phyloP scores from a whole-genome alignment of 495 filamentous ascomycete genomes.

The Penicillium angulare region DNA sequence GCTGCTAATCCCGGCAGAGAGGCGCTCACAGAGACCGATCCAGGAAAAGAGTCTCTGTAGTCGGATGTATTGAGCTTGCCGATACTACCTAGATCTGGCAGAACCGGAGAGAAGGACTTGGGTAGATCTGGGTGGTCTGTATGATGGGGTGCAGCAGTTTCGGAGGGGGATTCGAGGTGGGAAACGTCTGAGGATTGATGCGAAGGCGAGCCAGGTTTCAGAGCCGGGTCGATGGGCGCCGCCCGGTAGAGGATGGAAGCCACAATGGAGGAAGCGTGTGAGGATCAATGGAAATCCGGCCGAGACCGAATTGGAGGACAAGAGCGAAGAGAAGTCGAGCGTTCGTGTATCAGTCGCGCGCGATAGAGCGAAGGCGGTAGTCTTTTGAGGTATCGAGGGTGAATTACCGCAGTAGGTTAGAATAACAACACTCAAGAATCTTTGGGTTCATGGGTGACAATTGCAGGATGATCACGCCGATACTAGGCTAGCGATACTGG shows the following conservation, averaged over 20 bases:
- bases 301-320: conserved; percentile 35
- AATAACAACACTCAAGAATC: not conserved
- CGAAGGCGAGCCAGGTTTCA: conserved; percentile 45
- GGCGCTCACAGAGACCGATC: conserved; percentile 21
- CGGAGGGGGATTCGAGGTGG: conserved; percentile 27
- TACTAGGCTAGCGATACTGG: not conserved
- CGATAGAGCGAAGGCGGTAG: too few relatives aligned
- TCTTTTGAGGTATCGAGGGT: too few relatives aligned
- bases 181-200: conserved; percentile 37
- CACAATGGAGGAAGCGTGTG: conserved; percentile 44
- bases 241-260: conserved; percentile 53
- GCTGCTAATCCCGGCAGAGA: conserved; percentile 46
- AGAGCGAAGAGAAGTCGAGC: too few relatives aligned
- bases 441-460: not conserved
- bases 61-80: conserved; percentile 18
- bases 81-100: conserved; percentile 23
- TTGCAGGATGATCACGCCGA: not conserved
- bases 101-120: conserved; percentile 16
- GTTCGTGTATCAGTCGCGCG: too few relatives aligned
- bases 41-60: conserved; percentile 16
- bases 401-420: not conserved
- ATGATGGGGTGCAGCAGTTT: conserved; percentile 17
- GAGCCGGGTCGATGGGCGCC: conserved; percentile 57
- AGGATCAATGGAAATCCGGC: conserved; percentile 39
- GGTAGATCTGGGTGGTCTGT: conserved; percentile 17